phyloP scores from a whole-genome alignment of 176 grass and related monocot species.

The Cenchrus americanus region DNA sequence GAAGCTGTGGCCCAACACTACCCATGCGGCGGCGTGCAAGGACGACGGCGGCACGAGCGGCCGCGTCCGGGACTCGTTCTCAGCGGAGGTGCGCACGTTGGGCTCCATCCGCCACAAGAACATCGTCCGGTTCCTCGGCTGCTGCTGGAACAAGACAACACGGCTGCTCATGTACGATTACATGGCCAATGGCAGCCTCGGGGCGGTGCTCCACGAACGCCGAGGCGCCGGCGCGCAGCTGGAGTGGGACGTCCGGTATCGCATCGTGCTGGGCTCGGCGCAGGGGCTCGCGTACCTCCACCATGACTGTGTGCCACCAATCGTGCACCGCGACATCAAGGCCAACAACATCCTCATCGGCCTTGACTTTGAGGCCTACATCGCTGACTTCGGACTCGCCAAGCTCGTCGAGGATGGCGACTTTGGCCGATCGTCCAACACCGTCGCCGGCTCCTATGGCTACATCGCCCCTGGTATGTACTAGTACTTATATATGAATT shows the following conservation, averaged over 20 bases:
- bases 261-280: constrained; percentile 81
- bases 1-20: constrained; percentile 76
- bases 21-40: constrained; percentile 21
- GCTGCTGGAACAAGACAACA: constrained; percentile 93
- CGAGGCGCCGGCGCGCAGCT: constrained; percentile 59
- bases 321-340: constrained; percentile 96
- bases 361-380: constrained; percentile 92
- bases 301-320: constrained; percentile 90
- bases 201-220: constrained; percentile 84
- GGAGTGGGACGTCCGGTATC: constrained; percentile 91
- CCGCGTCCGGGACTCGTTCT: constrained; percentile 83
- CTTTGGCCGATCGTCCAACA: constrained; percentile 76
- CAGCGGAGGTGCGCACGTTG: constrained; percentile 88
- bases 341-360: constrained; percentile 97
- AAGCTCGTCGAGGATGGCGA: constrained; percentile 94
- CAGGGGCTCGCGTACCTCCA: constrained; percentile 92
- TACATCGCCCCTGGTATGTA: constrained; percentile 86
- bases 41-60: constrained; percentile 43
- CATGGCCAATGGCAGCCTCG: constrained; percentile 97
- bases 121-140: constrained; percentile 90
- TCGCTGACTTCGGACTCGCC: constrained; percentile 95
- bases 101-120: constrained; percentile 98
- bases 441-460: constrained; percentile 94
- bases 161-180: constrained; percentile 97
- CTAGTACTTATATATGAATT: neutral